Conservation (phyloP, 139 green algal species). For the Microglena sp. region DNA sequence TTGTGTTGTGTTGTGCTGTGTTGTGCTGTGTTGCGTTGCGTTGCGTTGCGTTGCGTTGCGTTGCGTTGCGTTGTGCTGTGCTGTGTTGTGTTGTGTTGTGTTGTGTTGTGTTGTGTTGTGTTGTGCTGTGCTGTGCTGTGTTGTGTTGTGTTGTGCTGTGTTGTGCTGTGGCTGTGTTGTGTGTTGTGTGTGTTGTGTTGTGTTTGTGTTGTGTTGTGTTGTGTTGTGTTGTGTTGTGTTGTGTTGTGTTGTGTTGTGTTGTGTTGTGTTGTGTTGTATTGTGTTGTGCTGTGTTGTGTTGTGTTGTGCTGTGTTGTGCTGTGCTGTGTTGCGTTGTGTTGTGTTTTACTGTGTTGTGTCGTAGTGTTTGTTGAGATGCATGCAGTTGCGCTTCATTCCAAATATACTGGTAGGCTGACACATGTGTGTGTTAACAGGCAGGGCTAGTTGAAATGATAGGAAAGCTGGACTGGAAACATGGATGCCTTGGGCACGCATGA, state of each 20-base stretch:
- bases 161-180: slow-evolving; percentile 1
- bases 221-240: neutral
- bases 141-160: slow-evolving; percentile 14
- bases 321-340: slow-evolving; percentile 7
- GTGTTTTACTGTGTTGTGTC: neutral
- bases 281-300: neutral
- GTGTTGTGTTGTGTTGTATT: neutral
- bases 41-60: neutral
- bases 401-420: too few relatives aligned
- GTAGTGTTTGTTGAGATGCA: too few relatives aligned
- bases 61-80: neutral
- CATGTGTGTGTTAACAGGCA: too few relatives aligned
- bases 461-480: too few relatives aligned
- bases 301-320: slow-evolving; percentile 1
- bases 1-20: slow-evolving; percentile 9
- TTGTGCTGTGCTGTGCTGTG: slow-evolving; percentile 10
- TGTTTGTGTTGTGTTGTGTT: slow-evolving; percentile 2
- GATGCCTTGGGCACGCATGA: too few relatives aligned
- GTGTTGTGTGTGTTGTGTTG: neutral
- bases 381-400: too few relatives aligned
- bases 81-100: neutral
- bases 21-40: slow-evolving; percentile 10
- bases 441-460: too few relatives aligned
- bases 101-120: slow-evolving; percentile 8
- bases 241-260: slow-evolving; percentile 1